Base-by-base conservation (phyloP, 2,329 filamentous ascomycete species). In the Exophiala dermatitidis region DNA sequence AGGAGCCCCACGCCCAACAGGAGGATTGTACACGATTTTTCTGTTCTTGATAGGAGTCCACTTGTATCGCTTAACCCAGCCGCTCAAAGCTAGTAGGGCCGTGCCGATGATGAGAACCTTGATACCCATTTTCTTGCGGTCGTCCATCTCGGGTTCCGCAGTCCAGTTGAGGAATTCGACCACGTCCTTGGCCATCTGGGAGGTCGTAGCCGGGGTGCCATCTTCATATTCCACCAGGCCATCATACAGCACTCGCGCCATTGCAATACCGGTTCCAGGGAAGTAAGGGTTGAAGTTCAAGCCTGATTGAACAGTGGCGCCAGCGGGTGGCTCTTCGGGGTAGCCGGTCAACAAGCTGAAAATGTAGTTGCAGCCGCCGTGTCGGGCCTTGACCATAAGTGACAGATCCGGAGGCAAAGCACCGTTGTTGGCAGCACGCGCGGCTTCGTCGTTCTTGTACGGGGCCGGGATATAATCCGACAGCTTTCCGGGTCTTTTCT, bases 231-330 rank as follows among this genome's bases (percentile, higher is more conserved):
- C 93, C 60, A 98, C 93, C 54, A 98, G 78, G 61, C 89, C 93
- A 65, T 98, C 93, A 76, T 95, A 98, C 57, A 98, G 83, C 58
- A 97, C 93, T 83, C 93, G 91, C 66, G 86, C 91, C 93, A 98
- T 98, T 67, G 88, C 93, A 72, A 98, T 98, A 71, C 74, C 76
- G 65, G 93, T 97, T 70, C 93, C 93, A 54, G 93, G 93, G 85
- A 98, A 98, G 81, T 96, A 98, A 57, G 93, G 93, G 83, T 98
- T 98, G 84, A 98, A 98, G 84, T 97, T 96, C 75, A 98, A 84
- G 68, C 93, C 93, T 58, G 84, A 83, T 66, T 84, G 85, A 56
- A 98, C 86, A 66, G 81, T 77, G 59, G 88, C 90, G 70, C 93
- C 93, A 48, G 93, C 88, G 50, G 93, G 93, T 56, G 89, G 81